Evolutionary conservation across 2,329 filamentous ascomycete species (phyloP), one percentile per base, ranked within the genome.

Genomic region (Curvularia eragrostidis): DNA sequence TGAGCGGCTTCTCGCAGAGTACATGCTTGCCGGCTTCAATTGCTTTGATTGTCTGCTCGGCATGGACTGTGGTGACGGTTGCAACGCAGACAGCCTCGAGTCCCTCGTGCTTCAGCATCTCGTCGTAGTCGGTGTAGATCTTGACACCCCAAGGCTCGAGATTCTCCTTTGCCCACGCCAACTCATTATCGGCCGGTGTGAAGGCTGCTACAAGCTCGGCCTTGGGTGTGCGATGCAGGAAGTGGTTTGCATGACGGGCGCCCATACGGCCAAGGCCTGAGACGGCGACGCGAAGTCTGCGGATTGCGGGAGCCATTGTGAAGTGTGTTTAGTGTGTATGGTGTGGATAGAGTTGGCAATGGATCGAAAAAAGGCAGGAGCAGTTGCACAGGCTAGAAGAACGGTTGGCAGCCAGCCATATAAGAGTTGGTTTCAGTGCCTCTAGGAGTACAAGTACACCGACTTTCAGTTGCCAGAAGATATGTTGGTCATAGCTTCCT

Each of bases 1-100:
- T 83, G 30, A 86, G 68, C 1, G 85, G 85, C 77, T 87, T 87
- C 77, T 87, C 85, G 64, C 84, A 86, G 15, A 87, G 72, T 0
- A 87, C 84, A 64, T 87, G 85, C 63, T 83, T 79, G 42, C 82
- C 79, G 8, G 77, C 78, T 49, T 83, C 70, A 50, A 87, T 86
- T 10, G 84, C 84, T 63, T 82, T 80, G 66, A 85, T 83, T 1
- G 84, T 80, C 62, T 87, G 82, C 61, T 84, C 78, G 0, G 84
- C 84, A 63, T 88, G 85, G 12, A 82, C 81, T 1, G 80, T 84
- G 0, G 83, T 83, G 12, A 83, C 84, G 0, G 80, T 83, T 1
- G 83, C 82, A 26, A 87, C 76, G 21, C 85, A 80, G 2, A 87
- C 82, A 1, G 84, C 84, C 66, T 85, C 79, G 1, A 86, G 71